Base-by-base conservation (phyloP, 257 asterid genomes). In the Ehretia macrophylla region DNA sequence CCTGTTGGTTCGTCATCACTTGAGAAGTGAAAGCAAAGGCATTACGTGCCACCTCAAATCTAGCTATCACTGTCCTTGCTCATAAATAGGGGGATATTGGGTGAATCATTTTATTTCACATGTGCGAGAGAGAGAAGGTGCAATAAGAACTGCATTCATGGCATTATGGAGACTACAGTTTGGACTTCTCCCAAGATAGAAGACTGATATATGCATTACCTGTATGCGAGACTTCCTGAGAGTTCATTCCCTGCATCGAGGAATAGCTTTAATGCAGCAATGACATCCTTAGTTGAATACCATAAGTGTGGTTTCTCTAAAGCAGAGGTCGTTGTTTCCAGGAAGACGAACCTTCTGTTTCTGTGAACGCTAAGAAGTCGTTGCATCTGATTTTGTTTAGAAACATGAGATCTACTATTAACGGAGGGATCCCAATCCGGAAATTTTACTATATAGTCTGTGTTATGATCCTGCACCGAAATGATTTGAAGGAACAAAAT, bases 381-480 rank as follows among this genome's bases (percentile, higher is more conserved):
- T 51, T 74, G 85, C 80, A 62, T 77, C 70, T 52, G 53, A 48
- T 69, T 68, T 63, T 65, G 51, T 66, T 56, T 60, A 55, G 69
- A 69, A 62, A 58, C 22, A 74, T 45, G 65, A 51, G 61, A 66
- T 58, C 56, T 72, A 23, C 51, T 51, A 64, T 63, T 51, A 47
- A 51, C 66, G 0, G 87, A 78, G 51, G 96, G 97, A 75, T 86
- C 88, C 94, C 93, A 85, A 70, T 88, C 97, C 12, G 98, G 98
- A 70, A 92, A 81, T 67, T 86, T 67, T 32, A 84, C 97, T 56
- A 92, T 86, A 81, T 85, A 92, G 71, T 92, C 98, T 19, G 67
- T 82, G 78, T 92, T 92, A 57, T 92, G 98, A 73, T 84, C 81
- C 98, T 92, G 88, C 80, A 75, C 47, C 32, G 39, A 59, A 72